phyloP scores from a whole-genome alignment of 768 basidiomycete genomes.

The Pilatotrama ljubarskyi region DNA sequence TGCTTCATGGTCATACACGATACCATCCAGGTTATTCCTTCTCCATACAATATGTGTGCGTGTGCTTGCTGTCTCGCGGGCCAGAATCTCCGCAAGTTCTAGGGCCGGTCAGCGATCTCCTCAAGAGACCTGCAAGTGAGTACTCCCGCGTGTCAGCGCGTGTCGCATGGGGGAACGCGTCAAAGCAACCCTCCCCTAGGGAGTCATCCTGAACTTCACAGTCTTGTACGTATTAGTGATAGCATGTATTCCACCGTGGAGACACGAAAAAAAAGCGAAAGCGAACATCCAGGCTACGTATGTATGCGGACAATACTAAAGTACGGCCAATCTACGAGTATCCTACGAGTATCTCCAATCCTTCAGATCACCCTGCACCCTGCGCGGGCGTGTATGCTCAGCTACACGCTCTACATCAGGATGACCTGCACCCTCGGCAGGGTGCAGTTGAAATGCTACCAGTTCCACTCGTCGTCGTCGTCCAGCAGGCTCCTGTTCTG shows the following conservation, averaged over 20 bases:
- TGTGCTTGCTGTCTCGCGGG: too few species aligned
- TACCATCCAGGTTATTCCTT: too few species aligned
- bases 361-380: not conserved
- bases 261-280: not conserved
- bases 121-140: too few species aligned
- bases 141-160: too few species aligned
- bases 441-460: constrained; percentile 37
- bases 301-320: not conserved
- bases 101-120: too few species aligned
- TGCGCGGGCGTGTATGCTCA: not conserved
- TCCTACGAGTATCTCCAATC: too few species aligned
- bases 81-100: too few species aligned
- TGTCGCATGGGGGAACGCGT: too few species aligned
- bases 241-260: constrained; percentile 2
- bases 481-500: constrained; percentile 25
- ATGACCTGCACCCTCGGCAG: constrained; percentile 14
- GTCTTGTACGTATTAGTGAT: not conserved
- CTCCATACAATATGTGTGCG: too few species aligned
- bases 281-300: not conserved
- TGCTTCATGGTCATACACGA: too few species aligned
- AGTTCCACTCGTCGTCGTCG: constrained; percentile 64
- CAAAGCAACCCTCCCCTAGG: too few species aligned
- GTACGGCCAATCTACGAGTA: not conserved
- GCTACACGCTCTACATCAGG: not conserved
- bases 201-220: too few species aligned